Evolutionary conservation across 1,284 basidiomycete genomes (phyloP).

Genomic region (Ganoderma lucidum): DNA sequence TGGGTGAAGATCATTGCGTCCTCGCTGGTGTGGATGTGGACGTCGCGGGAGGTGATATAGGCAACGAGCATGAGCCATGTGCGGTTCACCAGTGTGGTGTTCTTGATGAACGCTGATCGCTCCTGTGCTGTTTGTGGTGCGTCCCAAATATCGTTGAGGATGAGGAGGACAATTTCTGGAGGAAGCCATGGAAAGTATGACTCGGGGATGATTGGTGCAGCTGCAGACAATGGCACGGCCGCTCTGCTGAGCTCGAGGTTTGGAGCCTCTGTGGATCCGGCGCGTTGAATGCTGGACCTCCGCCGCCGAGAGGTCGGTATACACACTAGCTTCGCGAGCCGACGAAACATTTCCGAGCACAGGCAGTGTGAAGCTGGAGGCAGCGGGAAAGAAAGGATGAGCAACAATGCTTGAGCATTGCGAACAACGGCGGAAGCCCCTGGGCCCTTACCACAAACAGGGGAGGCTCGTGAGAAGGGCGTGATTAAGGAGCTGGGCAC

Average conservation of each 20-base stretch:
- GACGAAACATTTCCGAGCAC: too few species aligned
- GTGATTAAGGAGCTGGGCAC: too few species aligned
- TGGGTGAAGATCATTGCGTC: slow-evolving; percentile 30
- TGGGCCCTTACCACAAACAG: too few species aligned
- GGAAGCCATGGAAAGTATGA: slow-evolving; percentile 38
- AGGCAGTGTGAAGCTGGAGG: too few species aligned
- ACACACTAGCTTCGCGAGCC: too few species aligned
- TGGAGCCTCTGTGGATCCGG: background rate
- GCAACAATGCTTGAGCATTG: too few species aligned
- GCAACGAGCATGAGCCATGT: slow-evolving; percentile 41
- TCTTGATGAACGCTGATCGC: slow-evolving; percentile 42
- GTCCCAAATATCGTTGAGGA: slow-evolving; percentile 45
- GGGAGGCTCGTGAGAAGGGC: too few species aligned
- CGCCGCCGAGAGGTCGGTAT: too few species aligned
- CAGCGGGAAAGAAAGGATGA: too few species aligned
- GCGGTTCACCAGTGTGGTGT: slow-evolving; percentile 42
- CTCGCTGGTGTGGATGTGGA: slow-evolving; percentile 38
- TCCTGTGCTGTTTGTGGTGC: slow-evolving; percentile 39
- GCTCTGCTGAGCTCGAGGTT: background rate
- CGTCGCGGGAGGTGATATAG: slow-evolving; percentile 43
- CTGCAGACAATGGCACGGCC: background rate
- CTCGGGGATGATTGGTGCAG: background rate
- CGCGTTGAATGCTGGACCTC: too few species aligned
- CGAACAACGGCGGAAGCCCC: too few species aligned
- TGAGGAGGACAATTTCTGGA: slow-evolving; percentile 46